Evolutionary conservation across 139 green algal genomes (phyloP).

Genomic region (Desmodesmus armatus): DNA sequence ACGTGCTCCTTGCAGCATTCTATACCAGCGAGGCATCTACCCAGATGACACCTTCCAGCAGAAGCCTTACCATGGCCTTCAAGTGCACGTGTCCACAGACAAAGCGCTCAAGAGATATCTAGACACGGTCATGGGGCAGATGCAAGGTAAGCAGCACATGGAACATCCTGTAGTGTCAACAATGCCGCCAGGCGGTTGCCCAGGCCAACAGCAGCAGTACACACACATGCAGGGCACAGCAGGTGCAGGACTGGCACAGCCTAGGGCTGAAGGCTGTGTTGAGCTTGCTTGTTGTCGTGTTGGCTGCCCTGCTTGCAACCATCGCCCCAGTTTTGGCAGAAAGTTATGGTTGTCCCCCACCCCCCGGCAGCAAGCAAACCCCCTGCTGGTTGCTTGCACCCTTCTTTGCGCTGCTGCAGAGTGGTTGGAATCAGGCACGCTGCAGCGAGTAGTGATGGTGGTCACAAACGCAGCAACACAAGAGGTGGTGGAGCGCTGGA

Average conservation of each 20-base stretch:
- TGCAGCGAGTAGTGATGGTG: conserved; percentile 96
- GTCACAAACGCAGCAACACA: conserved; percentile 71
- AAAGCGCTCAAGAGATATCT: conserved; percentile 86
- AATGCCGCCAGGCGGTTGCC: no score
- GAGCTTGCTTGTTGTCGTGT: neutral
- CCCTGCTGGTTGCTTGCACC: no score
- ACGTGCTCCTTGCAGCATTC: conserved; percentile 79
- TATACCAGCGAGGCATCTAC: conserved; percentile 98
- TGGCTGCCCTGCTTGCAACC: no score
- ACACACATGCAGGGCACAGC: no score
- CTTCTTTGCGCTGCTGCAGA: conserved; percentile 70
- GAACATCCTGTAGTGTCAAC: neutral
- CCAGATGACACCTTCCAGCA: conserved; percentile 89
- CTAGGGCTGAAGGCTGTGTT: neutral
- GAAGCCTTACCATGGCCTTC: conserved; percentile 93
- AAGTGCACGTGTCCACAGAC: conserved; percentile 89
- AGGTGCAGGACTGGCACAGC: neutral
- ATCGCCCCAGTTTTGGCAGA: no score
- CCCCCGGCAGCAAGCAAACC: no score
- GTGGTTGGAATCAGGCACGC: conserved; percentile 85
- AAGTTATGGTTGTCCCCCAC: no score
- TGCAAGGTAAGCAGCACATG: conserved; percentile 61
- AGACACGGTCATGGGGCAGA: conserved; percentile 81
- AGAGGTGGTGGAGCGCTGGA: conserved; percentile 95
- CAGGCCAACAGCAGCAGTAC: no score